Percentiles rank a stretch among this genome's conserved stretches.
These are phyloP conservation scores for Phaeodactylum tricornutum DNA, from an alignment of 108 stramenopile genomes.

Conservation along the genomic window DNA sequence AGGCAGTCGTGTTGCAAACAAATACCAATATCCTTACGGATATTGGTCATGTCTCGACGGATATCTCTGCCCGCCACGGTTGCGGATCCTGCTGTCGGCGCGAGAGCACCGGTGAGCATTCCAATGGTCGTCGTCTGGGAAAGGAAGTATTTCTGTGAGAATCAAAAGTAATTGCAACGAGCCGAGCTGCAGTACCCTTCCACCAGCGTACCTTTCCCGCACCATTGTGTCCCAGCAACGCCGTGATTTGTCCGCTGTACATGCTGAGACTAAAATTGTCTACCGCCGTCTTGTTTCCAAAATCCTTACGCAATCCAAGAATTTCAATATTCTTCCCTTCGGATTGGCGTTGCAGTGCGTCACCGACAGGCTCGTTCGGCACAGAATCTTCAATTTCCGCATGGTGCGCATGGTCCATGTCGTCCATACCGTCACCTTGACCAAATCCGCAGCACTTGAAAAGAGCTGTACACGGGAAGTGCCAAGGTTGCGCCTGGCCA, in stretches of 20 bases:
- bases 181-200: background rate
- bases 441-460: conserved; percentile 53
- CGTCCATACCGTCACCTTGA: background rate
- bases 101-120: conserved; percentile 87
- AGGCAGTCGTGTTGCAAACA: conserved; percentile 92
- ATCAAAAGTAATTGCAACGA: background rate
- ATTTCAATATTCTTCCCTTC: conserved; percentile 55
- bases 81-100: conserved; percentile 80
- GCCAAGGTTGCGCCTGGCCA: conserved; percentile 69
- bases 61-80: conserved; percentile 71
- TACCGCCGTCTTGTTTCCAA: conserved; percentile 90
- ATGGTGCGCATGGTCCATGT: conserved; percentile 7
- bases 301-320: conserved; percentile 50
- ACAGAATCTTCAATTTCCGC: conserved; percentile 12
- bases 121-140: conserved; percentile 64
- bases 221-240: conserved; percentile 90
- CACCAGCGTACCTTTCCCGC: conserved; percentile 10
- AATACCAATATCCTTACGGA: conserved; percentile 78
- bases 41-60: conserved; percentile 39
- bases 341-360: conserved; percentile 33
- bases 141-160: background rate
- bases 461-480: conserved; percentile 63
- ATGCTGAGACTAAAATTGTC: conserved; percentile 78
- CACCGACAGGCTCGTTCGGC: conserved; percentile 46
- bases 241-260: conserved; percentile 88